phyloP scores from a whole-genome alignment of 139 green algal genomes.

The Chlamydomonas sp. region DNA sequence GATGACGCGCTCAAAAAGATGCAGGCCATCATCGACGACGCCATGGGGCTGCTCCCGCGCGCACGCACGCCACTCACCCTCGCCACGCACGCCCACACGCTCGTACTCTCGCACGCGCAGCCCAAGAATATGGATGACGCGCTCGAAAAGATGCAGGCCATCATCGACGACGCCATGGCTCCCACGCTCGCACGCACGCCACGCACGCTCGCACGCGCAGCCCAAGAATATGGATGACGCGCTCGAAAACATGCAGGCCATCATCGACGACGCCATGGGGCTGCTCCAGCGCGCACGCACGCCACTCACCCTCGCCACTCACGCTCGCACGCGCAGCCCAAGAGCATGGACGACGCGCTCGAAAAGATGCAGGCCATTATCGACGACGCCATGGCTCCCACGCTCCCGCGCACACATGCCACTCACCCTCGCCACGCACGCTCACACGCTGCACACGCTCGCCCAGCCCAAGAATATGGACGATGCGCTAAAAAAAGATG shows the following conservation, averaged over 20 bases:
- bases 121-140: constrained; percentile 86
- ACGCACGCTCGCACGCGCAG: too few relatives aligned
- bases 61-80: too few relatives aligned
- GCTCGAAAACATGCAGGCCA: too few relatives aligned
- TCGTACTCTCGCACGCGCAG: constrained; percentile 40
- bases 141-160: constrained; percentile 79
- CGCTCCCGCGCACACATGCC: too few relatives aligned
- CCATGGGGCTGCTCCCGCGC: constrained; percentile 62
- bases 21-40: constrained; percentile 74
- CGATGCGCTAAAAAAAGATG: constrained; percentile 81
- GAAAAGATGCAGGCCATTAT: constrained; percentile 82
- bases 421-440: too few relatives aligned
- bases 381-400: constrained; percentile 65
- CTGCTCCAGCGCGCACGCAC: too few relatives aligned
- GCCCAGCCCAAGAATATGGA: constrained; percentile 82
- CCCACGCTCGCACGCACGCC: too few relatives aligned
- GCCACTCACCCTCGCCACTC: too few relatives aligned
- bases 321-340: constrained; percentile 45
- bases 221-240: too few relatives aligned
- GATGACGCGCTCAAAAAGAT: constrained; percentile 85
- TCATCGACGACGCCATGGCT: constrained; percentile 70
- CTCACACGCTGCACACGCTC: background rate
- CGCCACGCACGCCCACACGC: too few relatives aligned
- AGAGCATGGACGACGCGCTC: constrained; percentile 85
- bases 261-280: too few relatives aligned